Base-by-base conservation (phyloP, 2,329 filamentous ascomycete genomes). In the Fusarium sp. region DNA sequence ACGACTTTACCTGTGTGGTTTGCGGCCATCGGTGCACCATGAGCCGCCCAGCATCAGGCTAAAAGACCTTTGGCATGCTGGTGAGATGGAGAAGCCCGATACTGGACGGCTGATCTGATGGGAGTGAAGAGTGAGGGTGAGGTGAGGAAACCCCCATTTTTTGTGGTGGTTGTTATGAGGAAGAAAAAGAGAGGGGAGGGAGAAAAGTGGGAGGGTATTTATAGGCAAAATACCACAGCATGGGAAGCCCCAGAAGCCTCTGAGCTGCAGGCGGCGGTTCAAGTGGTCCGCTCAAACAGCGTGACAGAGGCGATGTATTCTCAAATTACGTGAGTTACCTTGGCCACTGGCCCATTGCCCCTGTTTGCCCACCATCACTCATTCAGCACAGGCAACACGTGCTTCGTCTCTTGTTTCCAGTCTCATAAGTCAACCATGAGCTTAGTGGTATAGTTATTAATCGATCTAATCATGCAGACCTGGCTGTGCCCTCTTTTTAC, bases 1-100 rank as follows among this genome's bases (percentile, higher is more conserved):
- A 3, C 8, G 39, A 22, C 46, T 17, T 38, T 51, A 52, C 45
- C 52, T 42, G 28, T 28, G n/a, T 31, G 28, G 13, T 31, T 18
- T 51, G 53, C 38, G 40, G 28, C 34, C 39, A 48, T 50, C 31
- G 24, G 53, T 31, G n/a, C 34, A 63, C 36, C 13, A 3, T 24
- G 3, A 31, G 18, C 31, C 52, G 33, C 8, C 45, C 24, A 42
- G 38, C 17, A 46, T n/a, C 22, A 26, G 24, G 59, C 40, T 49
- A 22, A 18, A 7, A 6, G 5, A 17, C 6, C 46, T 7, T 4
- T 26, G 3, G 0, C 4, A 17, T 20, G 13, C 8, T 49, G 14
- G 15, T 39, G n/a, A 28, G 6, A n/a, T 44, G 20, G n/a, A 18
- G 13, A 31, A 33, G 18, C 40, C 44, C 28, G 54, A 46, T 34